Evolutionary conservation across 139 green algal species (phyloP).

Genomic region (Klebsormidium nitens): DNA sequence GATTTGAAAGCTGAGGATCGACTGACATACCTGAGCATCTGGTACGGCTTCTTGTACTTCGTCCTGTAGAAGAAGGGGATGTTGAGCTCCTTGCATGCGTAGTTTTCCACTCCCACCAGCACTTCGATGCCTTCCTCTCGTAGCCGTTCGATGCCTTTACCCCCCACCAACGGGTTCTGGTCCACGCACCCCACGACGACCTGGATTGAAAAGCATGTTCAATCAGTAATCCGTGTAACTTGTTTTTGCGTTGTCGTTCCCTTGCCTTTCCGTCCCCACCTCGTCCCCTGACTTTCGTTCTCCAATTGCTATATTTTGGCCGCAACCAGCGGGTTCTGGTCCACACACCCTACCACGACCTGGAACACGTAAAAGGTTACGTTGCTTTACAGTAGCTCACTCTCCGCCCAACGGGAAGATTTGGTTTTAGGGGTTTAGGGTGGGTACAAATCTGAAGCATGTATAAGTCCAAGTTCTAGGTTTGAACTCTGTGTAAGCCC

Average conservation of each 20-base stretch:
- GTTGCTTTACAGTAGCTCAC: not conserved
- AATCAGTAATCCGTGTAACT: not conserved
- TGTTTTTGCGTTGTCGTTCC: not conserved
- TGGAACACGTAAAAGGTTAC: not conserved
- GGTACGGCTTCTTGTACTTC: constrained; percentile 3
- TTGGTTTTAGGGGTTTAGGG: no score
- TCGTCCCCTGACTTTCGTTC: not conserved
- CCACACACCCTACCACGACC: constrained; percentile 43
- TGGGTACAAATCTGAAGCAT: no score
- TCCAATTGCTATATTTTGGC: constrained; percentile 14
- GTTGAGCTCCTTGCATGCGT: constrained; percentile 27
- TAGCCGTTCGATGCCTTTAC: constrained; percentile 44
- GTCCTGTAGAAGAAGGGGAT: constrained; percentile 40
- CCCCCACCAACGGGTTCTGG: constrained; percentile 42
- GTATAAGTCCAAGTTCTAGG: no score
- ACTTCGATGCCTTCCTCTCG: constrained; percentile 42
- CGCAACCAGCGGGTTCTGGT: constrained; percentile 44
- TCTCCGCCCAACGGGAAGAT: not conserved
- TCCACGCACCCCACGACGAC: constrained; percentile 46
- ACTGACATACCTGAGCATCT: constrained; percentile 20
- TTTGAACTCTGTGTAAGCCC: no score
- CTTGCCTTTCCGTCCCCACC: no score
- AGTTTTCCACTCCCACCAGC: constrained; percentile 39
- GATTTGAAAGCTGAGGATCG: no score
- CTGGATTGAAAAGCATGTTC: no score